phyloP scores from a whole-genome alignment of 352 stramenopile genomes.

The Phytophthora idaei region DNA sequence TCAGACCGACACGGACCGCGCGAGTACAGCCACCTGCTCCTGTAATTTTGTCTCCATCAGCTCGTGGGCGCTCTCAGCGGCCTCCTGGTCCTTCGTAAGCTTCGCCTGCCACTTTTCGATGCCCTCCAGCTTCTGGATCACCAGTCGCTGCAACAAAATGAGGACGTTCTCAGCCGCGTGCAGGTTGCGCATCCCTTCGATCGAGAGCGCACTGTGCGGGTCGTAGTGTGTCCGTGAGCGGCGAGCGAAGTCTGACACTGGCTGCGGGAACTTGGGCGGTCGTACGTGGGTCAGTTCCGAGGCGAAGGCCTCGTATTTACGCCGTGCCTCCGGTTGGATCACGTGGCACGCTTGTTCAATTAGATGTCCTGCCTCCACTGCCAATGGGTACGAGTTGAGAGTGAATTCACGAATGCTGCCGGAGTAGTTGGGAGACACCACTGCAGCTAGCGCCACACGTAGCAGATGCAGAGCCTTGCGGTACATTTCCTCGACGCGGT shows the following conservation, averaged over 20 bases:
- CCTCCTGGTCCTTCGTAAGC: conserved; percentile 65
- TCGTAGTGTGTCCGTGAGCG: conserved; percentile 58
- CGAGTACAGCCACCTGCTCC: conserved; percentile 68
- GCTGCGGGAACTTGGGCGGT: conserved; percentile 68
- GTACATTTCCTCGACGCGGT: conserved; percentile 72
- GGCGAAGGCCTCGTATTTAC: conserved; percentile 73
- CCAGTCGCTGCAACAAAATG: conserved; percentile 81
- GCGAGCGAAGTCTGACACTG: conserved; percentile 63
- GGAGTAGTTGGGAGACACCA: conserved; percentile 76
- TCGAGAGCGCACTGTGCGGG: conserved; percentile 59
- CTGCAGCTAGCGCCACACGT: conserved; percentile 68
- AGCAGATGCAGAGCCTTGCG: conserved; percentile 77
- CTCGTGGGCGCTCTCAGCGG: conserved; percentile 59
- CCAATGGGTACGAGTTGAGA: conserved; percentile 69
- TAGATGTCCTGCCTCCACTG: conserved; percentile 75
- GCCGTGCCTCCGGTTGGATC: conserved; percentile 79
- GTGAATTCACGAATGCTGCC: conserved; percentile 80
- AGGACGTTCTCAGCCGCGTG: conserved; percentile 80
- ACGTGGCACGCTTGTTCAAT: conserved; percentile 71
- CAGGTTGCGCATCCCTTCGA: conserved; percentile 82
- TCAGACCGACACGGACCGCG: conserved; percentile 66
- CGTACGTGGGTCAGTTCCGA: conserved; percentile 54
- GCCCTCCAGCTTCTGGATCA: conserved; percentile 84
- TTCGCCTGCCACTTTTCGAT: conserved; percentile 79
- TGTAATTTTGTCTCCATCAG: conserved; percentile 71